Percentiles rank a stretch among this genome's conserved stretches.
These are phyloP conservation scores for Torrubiella hemipterigena DNA, from an alignment of 2,329 filamentous ascomycete species.

Conservation along the genomic window DNA sequence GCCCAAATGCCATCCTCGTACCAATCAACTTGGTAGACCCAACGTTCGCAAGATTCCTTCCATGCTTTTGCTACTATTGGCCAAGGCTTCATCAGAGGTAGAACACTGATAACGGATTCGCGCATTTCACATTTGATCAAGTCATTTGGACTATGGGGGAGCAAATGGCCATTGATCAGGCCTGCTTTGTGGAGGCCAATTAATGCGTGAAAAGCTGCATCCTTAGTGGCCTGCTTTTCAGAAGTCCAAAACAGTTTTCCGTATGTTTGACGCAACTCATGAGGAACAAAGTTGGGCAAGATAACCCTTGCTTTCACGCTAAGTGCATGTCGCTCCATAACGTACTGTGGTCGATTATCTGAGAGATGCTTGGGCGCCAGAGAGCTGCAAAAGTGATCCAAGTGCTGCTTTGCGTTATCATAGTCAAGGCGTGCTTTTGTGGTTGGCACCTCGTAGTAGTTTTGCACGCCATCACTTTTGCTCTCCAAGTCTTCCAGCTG, in stretches of 20 bases:
- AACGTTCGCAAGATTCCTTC: constrained; percentile 13
- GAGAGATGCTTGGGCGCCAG: constrained; percentile 47
- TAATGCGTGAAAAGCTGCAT: constrained; percentile 77
- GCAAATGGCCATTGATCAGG: constrained; percentile 64
- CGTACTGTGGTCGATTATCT: constrained; percentile 57
- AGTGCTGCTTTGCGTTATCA: constrained; percentile 61
- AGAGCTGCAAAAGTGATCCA: constrained; percentile 68
- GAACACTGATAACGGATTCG: constrained; percentile 20
- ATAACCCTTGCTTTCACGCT: constrained; percentile 43
- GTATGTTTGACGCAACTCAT: constrained; percentile 13
- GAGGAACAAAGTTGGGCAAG: constrained; percentile 60
- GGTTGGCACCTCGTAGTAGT: constrained; percentile 22
- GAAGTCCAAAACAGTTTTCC: constrained; percentile 44
- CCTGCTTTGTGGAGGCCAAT: constrained; percentile 54
- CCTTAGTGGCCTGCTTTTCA: constrained; percentile 62
- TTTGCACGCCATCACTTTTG: constrained; percentile 11
- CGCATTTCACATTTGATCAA: constrained; percentile 25
- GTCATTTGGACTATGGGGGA: constrained; percentile 46
- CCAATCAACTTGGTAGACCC: constrained; percentile 20
- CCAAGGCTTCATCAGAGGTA: constrained; percentile 35
- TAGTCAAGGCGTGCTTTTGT: constrained; percentile 57
- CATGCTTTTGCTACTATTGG: constrained; percentile 27
- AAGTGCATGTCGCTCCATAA: constrained; percentile 29
- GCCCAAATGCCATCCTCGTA: constrained; percentile 16
- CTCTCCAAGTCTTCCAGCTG: constrained; percentile 37